Percentiles rank a stretch among this genome's conserved stretches.
Conservation (phyloP, 2,329 filamentous ascomycete genomes). For the Alternaria sp. region DNA sequence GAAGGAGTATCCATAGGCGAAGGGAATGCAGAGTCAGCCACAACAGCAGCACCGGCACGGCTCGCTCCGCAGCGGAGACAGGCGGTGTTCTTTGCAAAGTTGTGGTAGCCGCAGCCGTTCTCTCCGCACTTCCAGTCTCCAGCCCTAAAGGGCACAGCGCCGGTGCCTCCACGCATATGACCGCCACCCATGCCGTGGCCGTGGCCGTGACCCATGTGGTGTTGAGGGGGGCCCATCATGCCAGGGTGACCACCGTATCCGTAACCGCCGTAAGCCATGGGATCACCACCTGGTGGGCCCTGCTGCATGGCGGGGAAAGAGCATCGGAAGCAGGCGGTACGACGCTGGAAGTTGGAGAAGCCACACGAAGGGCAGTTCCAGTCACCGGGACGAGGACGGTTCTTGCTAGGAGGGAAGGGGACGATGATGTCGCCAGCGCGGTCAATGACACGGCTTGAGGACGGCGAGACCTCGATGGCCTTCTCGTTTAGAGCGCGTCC, state of each 20-base stretch:
- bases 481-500: conserved; percentile 97
- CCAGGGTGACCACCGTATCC: conserved; percentile 67
- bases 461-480: conserved; percentile 97
- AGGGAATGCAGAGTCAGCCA: conserved; percentile 90
- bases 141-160: conserved; percentile 93
- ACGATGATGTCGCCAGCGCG: conserved; percentile 94
- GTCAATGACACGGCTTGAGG: conserved; percentile 94
- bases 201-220: conserved; percentile 69
- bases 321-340: conserved; percentile 98
- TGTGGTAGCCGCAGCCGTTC: conserved; percentile 97
- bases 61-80: conserved; percentile 96
- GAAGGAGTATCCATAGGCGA: conserved; percentile 87
- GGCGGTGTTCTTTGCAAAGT: conserved; percentile 99
- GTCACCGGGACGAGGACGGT: conserved; percentile 93
- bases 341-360: conserved; percentile 98
- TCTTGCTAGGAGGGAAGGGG: conserved; percentile 98
- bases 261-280: conserved; percentile 65
- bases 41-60: conserved; percentile 89
- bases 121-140: conserved; percentile 99
- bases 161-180: conserved; percentile 75
- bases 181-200: conserved; percentile 57
- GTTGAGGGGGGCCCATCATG: conserved; percentile 60
- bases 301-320: conserved; percentile 95
- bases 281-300: conserved; percentile 71
- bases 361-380: conserved; percentile 99